Conservation (phyloP, 768 basidiomycete species). For the Boletus tomentosulus region DNA sequence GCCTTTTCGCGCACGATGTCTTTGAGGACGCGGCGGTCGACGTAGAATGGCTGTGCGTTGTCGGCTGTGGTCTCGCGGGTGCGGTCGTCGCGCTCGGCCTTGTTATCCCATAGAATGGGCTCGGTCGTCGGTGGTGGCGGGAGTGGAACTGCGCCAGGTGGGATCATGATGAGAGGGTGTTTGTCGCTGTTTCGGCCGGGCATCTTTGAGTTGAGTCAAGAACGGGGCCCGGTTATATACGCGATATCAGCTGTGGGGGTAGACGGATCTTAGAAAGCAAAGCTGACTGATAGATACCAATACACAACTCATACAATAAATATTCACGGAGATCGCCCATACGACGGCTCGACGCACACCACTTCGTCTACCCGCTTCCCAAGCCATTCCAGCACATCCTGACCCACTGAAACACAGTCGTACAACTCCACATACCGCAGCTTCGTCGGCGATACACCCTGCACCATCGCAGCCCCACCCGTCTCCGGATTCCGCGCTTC, state of each 20-base stretch:
- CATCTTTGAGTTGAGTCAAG: neutral
- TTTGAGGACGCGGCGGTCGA: slow-evolving; percentile 70
- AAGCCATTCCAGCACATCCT: slow-evolving; percentile 70
- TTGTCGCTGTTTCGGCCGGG: neutral
- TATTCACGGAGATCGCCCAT: slow-evolving; percentile 39
- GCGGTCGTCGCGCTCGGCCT: slow-evolving; percentile 66
- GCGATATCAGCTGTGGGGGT: neutral
- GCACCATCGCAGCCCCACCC: slow-evolving; percentile 32
- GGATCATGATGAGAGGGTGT: slow-evolving; percentile 13
- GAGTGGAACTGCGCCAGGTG: no score
- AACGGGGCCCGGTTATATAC: neutral
- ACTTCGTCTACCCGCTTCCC: slow-evolving; percentile 58
- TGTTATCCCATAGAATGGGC: slow-evolving; percentile 64
- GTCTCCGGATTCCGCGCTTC: slow-evolving; percentile 64
- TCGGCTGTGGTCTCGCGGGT: slow-evolving; percentile 61
- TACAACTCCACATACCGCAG: slow-evolving; percentile 58
- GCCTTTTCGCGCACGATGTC: slow-evolving; percentile 75
- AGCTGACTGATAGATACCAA: neutral
- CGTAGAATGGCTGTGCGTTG: slow-evolving; percentile 61
- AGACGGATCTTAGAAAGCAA: neutral
- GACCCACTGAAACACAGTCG: slow-evolving; percentile 62
- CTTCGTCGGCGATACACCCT: slow-evolving; percentile 48
- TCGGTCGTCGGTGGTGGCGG: neutral
- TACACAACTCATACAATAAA: no score
- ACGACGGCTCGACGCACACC: slow-evolving; percentile 54